Evolutionary conservation across 2,329 filamentous ascomycete genomes (phyloP), one percentile per base, ranked within the genome.

Genomic region (Thermoascus crustaceus): DNA sequence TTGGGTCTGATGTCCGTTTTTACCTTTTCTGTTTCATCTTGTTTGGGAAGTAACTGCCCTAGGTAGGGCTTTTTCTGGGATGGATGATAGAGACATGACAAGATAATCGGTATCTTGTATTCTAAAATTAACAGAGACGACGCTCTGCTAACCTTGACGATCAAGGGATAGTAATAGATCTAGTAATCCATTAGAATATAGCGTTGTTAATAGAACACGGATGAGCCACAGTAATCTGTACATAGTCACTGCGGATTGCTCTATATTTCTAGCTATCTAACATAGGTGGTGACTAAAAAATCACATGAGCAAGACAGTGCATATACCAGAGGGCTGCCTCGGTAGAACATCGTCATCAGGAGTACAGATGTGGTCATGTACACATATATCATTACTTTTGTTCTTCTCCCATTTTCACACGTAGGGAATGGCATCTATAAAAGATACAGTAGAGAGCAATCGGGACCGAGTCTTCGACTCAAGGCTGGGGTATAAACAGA

Each of bases 1-100:
- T 53, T 95, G 86, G 86, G 66, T 76, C 23, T 43, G 29, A 41
- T 9, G 3, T 26, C 20, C 1, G n/a, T 10, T 3, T 26, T 16
- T 17, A 17, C 11, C 26, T 24, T 24, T 11, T 24, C 16, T 29
- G 16, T 13, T 3, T 16, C 13, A 16, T 13, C 11, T 5, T 17
- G 14, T 10, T 29, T n/a, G n/a, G n/a, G n/a, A n/a, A n/a, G n/a
- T n/a, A n/a, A n/a, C n/a, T n/a, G n/a, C n/a, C n/a, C n/a, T n/a
- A n/a, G n/a, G n/a, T n/a, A n/a, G n/a, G n/a, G n/a, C n/a, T n/a
- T n/a, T n/a, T n/a, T n/a, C n/a, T n/a, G n/a, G n/a, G n/a, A n/a
- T n/a, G n/a, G n/a, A n/a, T n/a, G n/a, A n/a, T n/a, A n/a, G n/a
- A n/a, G n/a, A n/a, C n/a, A n/a, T n/a, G n/a, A n/a, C n/a, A n/a